Conservation (phyloP, 805 yeast species). For the Scheffersomyces coipomensis region DNA sequence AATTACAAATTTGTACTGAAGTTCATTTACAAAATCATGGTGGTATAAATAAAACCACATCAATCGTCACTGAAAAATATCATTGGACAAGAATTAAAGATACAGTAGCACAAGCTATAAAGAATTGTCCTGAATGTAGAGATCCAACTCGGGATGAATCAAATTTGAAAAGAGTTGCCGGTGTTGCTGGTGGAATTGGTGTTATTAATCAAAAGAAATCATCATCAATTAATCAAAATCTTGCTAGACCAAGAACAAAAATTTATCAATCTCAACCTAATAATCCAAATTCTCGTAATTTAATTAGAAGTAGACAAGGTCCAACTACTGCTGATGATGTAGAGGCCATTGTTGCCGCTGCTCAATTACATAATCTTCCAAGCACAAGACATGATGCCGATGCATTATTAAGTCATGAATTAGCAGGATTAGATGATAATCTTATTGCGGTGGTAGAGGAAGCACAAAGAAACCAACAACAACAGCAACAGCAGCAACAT, state of each 20-base stretch:
- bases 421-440: constrained; percentile 43
- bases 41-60: constrained; percentile 87
- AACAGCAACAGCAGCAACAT: constrained; percentile 17
- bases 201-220: constrained; percentile 22
- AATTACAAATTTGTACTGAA: constrained; percentile 69
- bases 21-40: constrained; percentile 71
- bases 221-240: background rate
- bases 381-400: constrained; percentile 22
- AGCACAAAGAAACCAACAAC: constrained; percentile 42
- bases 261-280: constrained; percentile 16
- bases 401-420: constrained; percentile 38
- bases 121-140: constrained; percentile 73
- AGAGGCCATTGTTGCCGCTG: constrained; percentile 34
- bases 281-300: constrained; percentile 19
- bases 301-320: constrained; percentile 12
- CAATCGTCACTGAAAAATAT: constrained; percentile 71
- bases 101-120: constrained; percentile 76
- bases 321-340: constrained; percentile 19
- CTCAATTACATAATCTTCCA: constrained; percentile 22
- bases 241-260: constrained; percentile 6
- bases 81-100: constrained; percentile 92
- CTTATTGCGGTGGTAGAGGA: constrained; percentile 62
- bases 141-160: constrained; percentile 33
- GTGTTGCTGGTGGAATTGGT: too few species aligned
- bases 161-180: constrained; percentile 10